Conservation (phyloP, 805 yeast species). For the Lipomyces orientalis region DNA sequence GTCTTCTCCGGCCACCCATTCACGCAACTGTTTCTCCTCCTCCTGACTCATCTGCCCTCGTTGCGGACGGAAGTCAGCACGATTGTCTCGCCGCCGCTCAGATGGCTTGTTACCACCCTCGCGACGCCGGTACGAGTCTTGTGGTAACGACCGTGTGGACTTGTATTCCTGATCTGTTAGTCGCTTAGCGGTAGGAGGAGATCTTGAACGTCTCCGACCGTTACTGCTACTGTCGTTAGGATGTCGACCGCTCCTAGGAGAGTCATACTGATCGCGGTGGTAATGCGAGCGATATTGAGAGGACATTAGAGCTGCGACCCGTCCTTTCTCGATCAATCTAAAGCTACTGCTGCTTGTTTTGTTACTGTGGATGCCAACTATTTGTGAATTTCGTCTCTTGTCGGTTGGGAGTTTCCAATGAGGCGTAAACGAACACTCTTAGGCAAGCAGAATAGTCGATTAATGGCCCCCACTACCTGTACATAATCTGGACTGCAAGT, state of each 20-base stretch:
- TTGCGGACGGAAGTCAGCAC: neutral
- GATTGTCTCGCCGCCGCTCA: neutral
- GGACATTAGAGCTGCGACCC: neutral
- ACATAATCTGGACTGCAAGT: too few relatives aligned
- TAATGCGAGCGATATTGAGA: neutral
- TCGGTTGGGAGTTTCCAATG: neutral
- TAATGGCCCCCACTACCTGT: too few relatives aligned
- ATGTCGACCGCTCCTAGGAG: neutral
- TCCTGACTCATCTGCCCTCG: conserved; percentile 19
- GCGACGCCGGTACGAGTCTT: neutral
- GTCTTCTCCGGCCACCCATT: conserved; percentile 44
- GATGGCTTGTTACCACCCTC: neutral
- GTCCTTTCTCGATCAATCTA: too few relatives aligned
- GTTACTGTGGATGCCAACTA: neutral
- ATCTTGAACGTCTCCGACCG: neutral
- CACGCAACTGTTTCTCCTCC: conserved; percentile 23
- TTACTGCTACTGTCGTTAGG: neutral
- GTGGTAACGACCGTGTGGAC: neutral
- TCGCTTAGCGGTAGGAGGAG: neutral
- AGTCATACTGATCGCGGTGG: neutral
- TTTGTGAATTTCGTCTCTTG: neutral
- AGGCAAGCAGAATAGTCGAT: too few relatives aligned
- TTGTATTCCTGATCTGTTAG: neutral
- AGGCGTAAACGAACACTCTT: neutral
- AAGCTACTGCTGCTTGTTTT: too few relatives aligned